Conservation (phyloP, 352 stramenopile species). For the Achlya hypogyna region DNA sequence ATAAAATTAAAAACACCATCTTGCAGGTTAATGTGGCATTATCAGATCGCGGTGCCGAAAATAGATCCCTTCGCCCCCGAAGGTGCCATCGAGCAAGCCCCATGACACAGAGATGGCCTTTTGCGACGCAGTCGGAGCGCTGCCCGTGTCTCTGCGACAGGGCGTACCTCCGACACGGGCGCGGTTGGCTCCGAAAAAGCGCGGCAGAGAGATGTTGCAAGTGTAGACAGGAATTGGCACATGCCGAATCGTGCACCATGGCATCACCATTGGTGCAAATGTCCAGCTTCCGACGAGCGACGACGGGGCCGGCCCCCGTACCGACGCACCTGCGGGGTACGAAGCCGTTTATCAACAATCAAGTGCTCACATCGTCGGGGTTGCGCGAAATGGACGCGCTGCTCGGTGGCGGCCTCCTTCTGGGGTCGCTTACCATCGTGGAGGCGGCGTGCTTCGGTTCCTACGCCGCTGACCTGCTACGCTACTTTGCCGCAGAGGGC, state of each 20-base stretch:
- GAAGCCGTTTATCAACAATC: slow-evolving; percentile 60
- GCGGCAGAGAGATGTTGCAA: no score
- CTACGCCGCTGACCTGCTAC: slow-evolving; percentile 38
- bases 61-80: no score
- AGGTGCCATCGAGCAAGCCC: no score
- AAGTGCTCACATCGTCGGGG: slow-evolving; percentile 47
- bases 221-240: neutral
- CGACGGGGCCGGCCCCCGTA: neutral
- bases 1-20: no score
- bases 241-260: no score
- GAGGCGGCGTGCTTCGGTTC: slow-evolving; percentile 24
- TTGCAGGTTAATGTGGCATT: no score
- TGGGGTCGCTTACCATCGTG: slow-evolving; percentile 41
- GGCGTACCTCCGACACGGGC: no score
- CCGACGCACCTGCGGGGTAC: slow-evolving; percentile 28
- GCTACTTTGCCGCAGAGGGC: slow-evolving; percentile 56
- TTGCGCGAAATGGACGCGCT: slow-evolving; percentile 43
- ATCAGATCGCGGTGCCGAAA: no score
- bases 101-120: no score
- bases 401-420: slow-evolving; percentile 42
- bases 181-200: no score
- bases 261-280: slow-evolving; percentile 14
- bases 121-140: no score
- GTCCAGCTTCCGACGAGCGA: slow-evolving; percentile 17
- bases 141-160: no score